Evolutionary conservation across 805 yeast genomes (phyloP), one percentile per base, ranked within the genome.

Genomic region (Saturnispora dispora): DNA sequence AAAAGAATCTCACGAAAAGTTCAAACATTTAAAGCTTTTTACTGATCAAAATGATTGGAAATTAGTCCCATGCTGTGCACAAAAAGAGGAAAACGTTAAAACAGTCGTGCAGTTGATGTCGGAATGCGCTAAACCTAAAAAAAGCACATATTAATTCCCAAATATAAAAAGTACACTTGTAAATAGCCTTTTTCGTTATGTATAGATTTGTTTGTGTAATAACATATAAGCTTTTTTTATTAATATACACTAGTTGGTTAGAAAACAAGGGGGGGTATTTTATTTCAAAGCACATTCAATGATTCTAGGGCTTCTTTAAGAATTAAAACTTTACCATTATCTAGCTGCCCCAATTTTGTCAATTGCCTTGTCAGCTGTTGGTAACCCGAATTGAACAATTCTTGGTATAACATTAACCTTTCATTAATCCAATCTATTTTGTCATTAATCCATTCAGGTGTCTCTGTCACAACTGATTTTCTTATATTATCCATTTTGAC

Each of bases 31-130:
- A 48, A 70, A 69, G 44, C 62, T 64, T 0, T 77, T 67, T 58
- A 77, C 79, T n/a, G 64, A 65, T 5, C 55, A 57, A 17, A 65
- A 66, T 40, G 58, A 58, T 5, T 88, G 96, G 95, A 78, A 80
- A 52, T 73, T 81, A 18, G 76, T 89, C 2, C 97, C 98, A 0
- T 83, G 90, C 42, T 86, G 96, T 68, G 96, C 98, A 0, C 68
- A 76, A 58, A 75, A 76, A 39, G 77, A 75, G 22, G 88, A 85
- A 59, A 89, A 88, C 58, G 74, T 88, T 11, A 90, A 88, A 49
- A 71, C 71, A 27, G 78, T 90, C 53, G 76, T 89, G 22, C 65
- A 72, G 28, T 71, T 82, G 67, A 88, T 90, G 96, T 85, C 83
- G 5, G 80, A 77, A 57, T 69, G 77, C 36, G 75, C 79, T 2